Evolutionary conservation across 257 asterid species (phyloP).

Genomic region (Nicotiana knightiana): DNA sequence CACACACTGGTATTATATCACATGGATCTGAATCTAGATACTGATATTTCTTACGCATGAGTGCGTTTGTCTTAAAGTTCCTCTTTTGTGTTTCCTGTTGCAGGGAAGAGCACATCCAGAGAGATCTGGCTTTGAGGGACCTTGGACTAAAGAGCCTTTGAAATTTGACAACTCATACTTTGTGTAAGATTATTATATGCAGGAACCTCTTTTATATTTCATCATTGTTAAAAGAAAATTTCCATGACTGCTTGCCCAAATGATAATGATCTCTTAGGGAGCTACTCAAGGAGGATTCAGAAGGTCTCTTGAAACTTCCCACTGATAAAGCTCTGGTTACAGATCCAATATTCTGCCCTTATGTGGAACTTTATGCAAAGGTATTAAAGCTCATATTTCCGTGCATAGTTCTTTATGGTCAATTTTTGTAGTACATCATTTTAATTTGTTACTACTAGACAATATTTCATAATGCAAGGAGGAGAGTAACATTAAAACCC

Average conservation of each 20-base stretch:
- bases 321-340: conserved; percentile 65
- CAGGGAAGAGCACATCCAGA: conserved; percentile 87
- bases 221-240: conserved; percentile 4
- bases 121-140: conserved; percentile 87
- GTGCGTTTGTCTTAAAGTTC: not conserved
- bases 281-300: conserved; percentile 63
- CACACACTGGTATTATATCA: conserved; percentile 64
- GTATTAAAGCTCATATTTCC: conserved; percentile 14
- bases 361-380: conserved; percentile 64
- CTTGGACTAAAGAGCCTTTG: conserved; percentile 81
- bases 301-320: conserved; percentile 68
- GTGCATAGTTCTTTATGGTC: not conserved
- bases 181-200: conserved; percentile 35
- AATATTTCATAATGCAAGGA: not conserved
- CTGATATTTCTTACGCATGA: not conserved
- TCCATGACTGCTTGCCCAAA: conserved; percentile 7
- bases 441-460: not conserved
- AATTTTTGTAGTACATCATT: not conserved
- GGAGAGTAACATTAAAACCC: not conserved
- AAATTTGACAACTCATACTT: conserved; percentile 85
- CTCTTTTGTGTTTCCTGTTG: not conserved
- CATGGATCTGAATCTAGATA: not conserved
- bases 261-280: conserved; percentile 33
- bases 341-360: conserved; percentile 51
- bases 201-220: not conserved